These are phyloP conservation scores for Hypocreales sp. DNA, from an alignment of 2,329 filamentous ascomycete genomes.

Conservation along the genomic window DNA sequence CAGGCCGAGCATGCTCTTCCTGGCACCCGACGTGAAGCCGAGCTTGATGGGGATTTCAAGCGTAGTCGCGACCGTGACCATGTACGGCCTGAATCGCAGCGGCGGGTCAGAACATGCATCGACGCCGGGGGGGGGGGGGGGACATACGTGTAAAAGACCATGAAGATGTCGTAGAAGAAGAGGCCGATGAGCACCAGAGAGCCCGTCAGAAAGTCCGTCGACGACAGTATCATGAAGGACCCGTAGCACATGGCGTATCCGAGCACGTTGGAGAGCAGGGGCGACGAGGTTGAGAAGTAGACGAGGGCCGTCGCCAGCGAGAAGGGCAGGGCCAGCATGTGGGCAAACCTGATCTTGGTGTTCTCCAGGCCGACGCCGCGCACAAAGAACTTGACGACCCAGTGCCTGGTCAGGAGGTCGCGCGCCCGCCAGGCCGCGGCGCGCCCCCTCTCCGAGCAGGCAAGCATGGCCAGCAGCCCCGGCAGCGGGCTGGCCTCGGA, in stretches of 20 bases:
- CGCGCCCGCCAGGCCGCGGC: conserved; percentile 32
- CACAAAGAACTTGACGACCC: conserved; percentile 32
- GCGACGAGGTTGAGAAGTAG: conserved; percentile 50
- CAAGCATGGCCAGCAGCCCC: conserved; percentile 18
- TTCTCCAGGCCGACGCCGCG: conserved; percentile 33
- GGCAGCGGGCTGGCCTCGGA: conserved; percentile 14
- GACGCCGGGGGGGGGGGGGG: too few species aligned
- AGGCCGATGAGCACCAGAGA: conserved; percentile 62
- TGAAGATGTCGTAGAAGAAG: conserved; percentile 91
- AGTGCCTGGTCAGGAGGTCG: conserved; percentile 32
- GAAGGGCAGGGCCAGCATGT: conserved; percentile 37
- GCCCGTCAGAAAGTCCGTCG: conserved; percentile 74
- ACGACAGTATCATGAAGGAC: conserved; percentile 69
- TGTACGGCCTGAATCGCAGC: conserved; percentile 49
- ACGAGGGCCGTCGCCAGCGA: conserved; percentile 37
- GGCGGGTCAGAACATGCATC: not conserved
- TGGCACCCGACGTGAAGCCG: conserved; percentile 53
- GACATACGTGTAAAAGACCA: conserved; percentile 68
- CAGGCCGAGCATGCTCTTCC: conserved; percentile 69
- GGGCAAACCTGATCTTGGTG: conserved; percentile 37
- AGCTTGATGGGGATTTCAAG: conserved; percentile 91
- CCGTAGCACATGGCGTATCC: conserved; percentile 79
- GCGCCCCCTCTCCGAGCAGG: conserved; percentile 7
- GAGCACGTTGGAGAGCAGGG: conserved; percentile 63
- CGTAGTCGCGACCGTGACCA: conserved; percentile 76